Conservation (phyloP, 495 filamentous ascomycete genomes). For the Choiromyces venosus region DNA sequence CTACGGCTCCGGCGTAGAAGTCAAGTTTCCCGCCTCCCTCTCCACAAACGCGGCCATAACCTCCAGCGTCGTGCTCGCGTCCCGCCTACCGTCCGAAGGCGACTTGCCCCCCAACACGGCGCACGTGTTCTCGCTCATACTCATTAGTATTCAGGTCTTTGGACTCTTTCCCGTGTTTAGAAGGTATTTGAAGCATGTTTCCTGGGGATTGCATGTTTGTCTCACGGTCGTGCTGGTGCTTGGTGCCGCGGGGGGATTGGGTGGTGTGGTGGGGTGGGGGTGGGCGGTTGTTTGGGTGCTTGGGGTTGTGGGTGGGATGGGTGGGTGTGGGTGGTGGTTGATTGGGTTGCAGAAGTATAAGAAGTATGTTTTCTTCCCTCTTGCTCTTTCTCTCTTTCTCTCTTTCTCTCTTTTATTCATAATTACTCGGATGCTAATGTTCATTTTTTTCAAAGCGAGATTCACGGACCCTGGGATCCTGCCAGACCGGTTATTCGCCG, state of each 20-base stretch:
- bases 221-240: constrained; percentile 75
- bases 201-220: constrained; percentile 73
- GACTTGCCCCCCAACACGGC: constrained; percentile 53
- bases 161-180: constrained; percentile 94
- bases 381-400: neutral
- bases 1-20: constrained; percentile 66
- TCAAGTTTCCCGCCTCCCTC: constrained; percentile 74
- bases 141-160: constrained; percentile 96
- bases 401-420: neutral
- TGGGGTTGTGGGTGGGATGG: constrained; percentile 77
- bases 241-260: constrained; percentile 69
- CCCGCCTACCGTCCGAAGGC: constrained; percentile 60
- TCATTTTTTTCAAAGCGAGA: constrained; percentile 52
- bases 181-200: constrained; percentile 72
- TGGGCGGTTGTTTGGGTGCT: constrained; percentile 68
- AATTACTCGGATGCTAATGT: neutral
- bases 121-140: constrained; percentile 89
- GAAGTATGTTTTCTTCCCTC: constrained; percentile 49
- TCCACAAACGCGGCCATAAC: constrained; percentile 94
- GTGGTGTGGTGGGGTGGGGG: constrained; percentile 58
- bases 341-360: constrained; percentile 97
- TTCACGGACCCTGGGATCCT: constrained; percentile 96
- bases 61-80: constrained; percentile 88
- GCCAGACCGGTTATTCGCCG: constrained; percentile 70
- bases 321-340: constrained; percentile 94